A percentile compares a stretch with the other conserved stretches of the same genome.
These are phyloP conservation scores for Trichoderma guizhouense DNA, from an alignment of 2,329 filamentous ascomycete species.

Conservation along the genomic window DNA sequence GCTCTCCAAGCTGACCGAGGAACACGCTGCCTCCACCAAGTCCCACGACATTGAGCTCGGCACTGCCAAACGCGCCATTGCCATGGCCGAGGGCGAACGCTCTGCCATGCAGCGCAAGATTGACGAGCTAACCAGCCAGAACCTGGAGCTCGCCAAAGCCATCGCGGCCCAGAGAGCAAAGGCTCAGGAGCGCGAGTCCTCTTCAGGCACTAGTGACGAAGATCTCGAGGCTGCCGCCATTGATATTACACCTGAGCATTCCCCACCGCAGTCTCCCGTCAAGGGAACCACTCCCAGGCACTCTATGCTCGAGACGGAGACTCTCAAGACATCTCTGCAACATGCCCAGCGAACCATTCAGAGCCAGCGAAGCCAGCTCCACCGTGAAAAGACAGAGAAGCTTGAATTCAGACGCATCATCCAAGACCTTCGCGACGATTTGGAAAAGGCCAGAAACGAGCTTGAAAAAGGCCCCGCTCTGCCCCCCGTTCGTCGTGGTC, in stretches of 20 bases:
- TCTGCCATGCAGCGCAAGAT: conserved; percentile 77
- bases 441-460: conserved; percentile 64
- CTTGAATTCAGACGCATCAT: conserved; percentile 92
- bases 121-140: conserved; percentile 83
- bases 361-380: conserved; percentile 88
- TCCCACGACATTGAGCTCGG: conserved; percentile 87
- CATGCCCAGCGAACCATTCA: conserved; percentile 97
- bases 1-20: conserved; percentile 76
- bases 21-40: conserved; percentile 72
- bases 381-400: conserved; percentile 98
- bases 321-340: conserved; percentile 86
- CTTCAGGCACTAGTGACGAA: conserved; percentile 58
- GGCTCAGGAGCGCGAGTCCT: conserved; percentile 60
- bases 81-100: conserved; percentile 74
- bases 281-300: conserved; percentile 86
- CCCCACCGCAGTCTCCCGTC: conserved; percentile 82
- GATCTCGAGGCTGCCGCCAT: conserved; percentile 64
- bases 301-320: conserved; percentile 90
- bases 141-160: conserved; percentile 83
- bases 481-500: conserved; percentile 55
- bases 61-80: conserved; percentile 74
- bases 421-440: conserved; percentile 89
- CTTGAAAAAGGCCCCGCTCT: conserved; percentile 41
- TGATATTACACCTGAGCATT: conserved; percentile 78
- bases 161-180: conserved; percentile 71